A percentile compares a stretch with the other conserved stretches of the same genome.
phyloP scores from a whole-genome alignment of 2,329 filamentous ascomycete species.

The Fusarium solani-melongenae region DNA sequence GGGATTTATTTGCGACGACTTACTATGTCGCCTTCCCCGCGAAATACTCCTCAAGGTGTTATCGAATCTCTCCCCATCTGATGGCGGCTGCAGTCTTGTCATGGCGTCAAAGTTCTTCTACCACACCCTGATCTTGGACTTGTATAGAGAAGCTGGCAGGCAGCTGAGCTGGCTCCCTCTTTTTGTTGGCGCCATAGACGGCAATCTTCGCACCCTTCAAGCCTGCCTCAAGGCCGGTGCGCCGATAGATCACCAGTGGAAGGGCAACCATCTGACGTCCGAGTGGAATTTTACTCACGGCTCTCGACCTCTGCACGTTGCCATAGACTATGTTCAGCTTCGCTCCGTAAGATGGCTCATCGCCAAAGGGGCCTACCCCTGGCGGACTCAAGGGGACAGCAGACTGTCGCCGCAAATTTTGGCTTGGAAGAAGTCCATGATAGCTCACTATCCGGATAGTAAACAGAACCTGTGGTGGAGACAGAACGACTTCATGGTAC shows the following conservation, averaged over 20 bases:
- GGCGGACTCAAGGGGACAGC: too few relatives aligned
- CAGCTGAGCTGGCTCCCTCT: neutral
- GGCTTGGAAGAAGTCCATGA: too few relatives aligned
- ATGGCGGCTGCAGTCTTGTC: neutral
- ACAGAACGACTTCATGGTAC: neutral
- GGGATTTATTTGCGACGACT: neutral
- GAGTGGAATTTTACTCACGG: neutral
- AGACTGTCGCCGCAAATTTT: neutral
- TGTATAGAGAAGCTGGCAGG: neutral
- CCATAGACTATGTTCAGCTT: neutral
- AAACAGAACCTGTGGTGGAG: neutral
- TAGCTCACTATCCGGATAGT: neutral
- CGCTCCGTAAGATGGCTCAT: neutral
- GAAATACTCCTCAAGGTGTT: neutral
- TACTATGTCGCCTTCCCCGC: neutral
- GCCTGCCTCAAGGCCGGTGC: neutral
- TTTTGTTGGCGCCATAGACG: neutral
- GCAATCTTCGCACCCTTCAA: neutral
- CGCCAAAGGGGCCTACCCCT: neutral
- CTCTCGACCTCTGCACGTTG: neutral
- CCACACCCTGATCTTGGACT: neutral
- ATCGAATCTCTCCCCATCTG: neutral
- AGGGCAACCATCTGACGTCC: neutral
- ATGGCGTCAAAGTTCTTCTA: neutral
- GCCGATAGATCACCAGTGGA: neutral